These are phyloP conservation scores for Synura sp. DNA, from an alignment of 352 stramenopile species.

Conservation along the genomic window DNA sequence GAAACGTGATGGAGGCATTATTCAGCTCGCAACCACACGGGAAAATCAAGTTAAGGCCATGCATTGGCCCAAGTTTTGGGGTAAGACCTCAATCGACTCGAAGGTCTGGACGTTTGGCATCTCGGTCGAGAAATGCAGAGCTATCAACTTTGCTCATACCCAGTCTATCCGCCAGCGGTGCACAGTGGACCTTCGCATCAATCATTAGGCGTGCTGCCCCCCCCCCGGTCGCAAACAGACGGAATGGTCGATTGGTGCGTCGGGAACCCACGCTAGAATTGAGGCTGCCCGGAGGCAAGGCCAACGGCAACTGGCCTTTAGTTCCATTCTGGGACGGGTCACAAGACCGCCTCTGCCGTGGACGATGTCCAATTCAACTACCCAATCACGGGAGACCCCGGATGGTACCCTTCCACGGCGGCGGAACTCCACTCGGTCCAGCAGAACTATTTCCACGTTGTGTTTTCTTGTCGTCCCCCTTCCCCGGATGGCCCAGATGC, in stretches of 20 bases:
- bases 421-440: neutral
- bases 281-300: neutral
- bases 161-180: conserved; percentile 9
- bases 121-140: neutral
- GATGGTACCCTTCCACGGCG: conserved; percentile 6
- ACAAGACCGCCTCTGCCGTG: neutral
- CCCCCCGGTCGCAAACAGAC: neutral
- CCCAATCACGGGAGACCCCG: conserved; percentile 12
- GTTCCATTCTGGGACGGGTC: conserved; percentile 2
- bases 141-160: conserved; percentile 7
- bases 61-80: neutral
- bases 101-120: conserved; percentile 19
- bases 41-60: too few relatives aligned
- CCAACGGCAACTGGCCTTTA: neutral
- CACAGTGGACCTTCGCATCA: conserved; percentile 4
- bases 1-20: too few relatives aligned
- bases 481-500: neutral
- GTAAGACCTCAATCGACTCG: neutral
- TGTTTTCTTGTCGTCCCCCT: neutral
- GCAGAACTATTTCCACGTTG: neutral
- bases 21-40: too few relatives aligned
- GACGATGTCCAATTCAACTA: conserved; percentile 20
- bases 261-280: neutral
- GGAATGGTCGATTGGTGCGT: neutral
- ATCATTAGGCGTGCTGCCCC: neutral